Base-by-base conservation (phyloP, 306 rosid species). In the Adenanthera pavonina region DNA sequence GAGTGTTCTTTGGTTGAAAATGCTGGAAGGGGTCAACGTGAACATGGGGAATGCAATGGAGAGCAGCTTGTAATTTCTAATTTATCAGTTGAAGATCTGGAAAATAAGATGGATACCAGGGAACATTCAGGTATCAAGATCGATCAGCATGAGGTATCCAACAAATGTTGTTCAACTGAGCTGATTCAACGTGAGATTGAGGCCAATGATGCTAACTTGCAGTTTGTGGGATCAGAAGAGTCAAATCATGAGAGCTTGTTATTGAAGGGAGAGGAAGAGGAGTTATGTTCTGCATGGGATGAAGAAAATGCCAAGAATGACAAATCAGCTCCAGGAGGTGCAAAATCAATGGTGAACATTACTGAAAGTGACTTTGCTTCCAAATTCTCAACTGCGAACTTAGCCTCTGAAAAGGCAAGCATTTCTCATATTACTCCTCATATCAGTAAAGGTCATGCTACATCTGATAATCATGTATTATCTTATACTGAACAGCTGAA, bases 121-220 rank as follows among this genome's bases (percentile, higher is more conserved):
- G 70, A 61, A 75, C 73, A 78, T 47, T 80, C 84, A 72, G 82
- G 82, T 47, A 57, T 69, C 60, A 74, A 70, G 49, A 81, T 6
- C 20, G 69, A 85, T 38, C 67, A 69, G 75, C 85, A 79, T 77
- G 81, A 70, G 78, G 81, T 53, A 78, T 69, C 89, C 66, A 78
- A 78, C 65, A 72, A 73, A 74, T 78, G 69, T 69, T 48, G 19
- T 83, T 84, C 87, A 7, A 75, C 66, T 48, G 95, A 89, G 88
- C 65, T 56, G 64, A 52, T 69, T 68, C 79, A 60, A 69, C 46
- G 62, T 51, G 88, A 78, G 85, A 76, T 54, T 79, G 88, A 81
- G 73, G 83, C 30, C 35, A 52, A 83, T 59, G 77, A 80, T 35
- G 62, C 79, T 74, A 82, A 75, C 57, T 62, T 82, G 73, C 62